Percentiles rank a stretch among this genome's conserved stretches.
Evolutionary conservation across 2,329 filamentous ascomycete genomes (phyloP).

Genomic region (Pseudogymnoascus sp.): DNA sequence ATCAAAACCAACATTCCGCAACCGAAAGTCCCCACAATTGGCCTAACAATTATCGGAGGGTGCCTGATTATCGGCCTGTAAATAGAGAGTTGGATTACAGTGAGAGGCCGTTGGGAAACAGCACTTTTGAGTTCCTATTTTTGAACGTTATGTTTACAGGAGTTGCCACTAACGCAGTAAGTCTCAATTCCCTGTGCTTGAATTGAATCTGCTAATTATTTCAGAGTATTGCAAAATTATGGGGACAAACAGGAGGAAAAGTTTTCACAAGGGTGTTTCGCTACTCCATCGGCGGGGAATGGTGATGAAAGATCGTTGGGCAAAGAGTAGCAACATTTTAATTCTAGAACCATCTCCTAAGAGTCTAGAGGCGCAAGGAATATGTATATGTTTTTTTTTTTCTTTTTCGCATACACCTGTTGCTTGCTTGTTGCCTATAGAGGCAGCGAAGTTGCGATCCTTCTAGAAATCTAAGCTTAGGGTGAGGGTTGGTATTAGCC

Average conservation of each 20-base stretch:
- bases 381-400: constrained; percentile 29
- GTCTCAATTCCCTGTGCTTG: constrained; percentile 15
- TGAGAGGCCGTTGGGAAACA: constrained; percentile 34
- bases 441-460: constrained; percentile 2
- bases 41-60: constrained; percentile 38
- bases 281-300: background rate
- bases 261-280: background rate
- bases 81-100: constrained; percentile 35
- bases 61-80: constrained; percentile 39
- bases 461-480: background rate
- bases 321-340: background rate
- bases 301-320: background rate
- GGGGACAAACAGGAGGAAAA: background rate
- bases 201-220: background rate
- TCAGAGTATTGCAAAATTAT: background rate
- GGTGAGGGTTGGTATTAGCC: background rate
- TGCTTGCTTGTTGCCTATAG: constrained; percentile 7
- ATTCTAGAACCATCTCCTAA: background rate
- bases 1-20: background rate
- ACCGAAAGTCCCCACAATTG: constrained; percentile 32
- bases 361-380: background rate
- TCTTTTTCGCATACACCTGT: background rate
- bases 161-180: constrained; percentile 35
- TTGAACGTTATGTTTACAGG: constrained; percentile 42
- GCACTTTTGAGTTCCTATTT: constrained; percentile 37